Percentiles rank a stretch among this genome's conserved stretches.
Conservation (phyloP, 2,329 filamentous ascomycete species). For the Aureobasidium leucospermi region DNA sequence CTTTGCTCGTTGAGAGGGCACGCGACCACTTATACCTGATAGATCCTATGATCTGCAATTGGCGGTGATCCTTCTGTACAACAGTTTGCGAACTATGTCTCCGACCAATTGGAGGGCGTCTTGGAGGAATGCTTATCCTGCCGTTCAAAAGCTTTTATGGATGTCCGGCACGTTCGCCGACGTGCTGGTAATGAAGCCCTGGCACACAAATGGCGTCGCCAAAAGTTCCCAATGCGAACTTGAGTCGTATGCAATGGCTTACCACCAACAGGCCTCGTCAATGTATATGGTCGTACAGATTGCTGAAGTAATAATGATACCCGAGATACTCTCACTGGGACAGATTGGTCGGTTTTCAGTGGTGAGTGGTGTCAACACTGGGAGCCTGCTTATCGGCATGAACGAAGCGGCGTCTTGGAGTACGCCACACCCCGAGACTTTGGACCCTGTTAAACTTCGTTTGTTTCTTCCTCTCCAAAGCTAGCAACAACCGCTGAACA, state of each 20-base stretch:
- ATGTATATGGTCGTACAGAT: too few relatives aligned
- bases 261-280: too few relatives aligned
- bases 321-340: too few relatives aligned
- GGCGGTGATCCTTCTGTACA: neutral
- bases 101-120: conserved; percentile 1
- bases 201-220: neutral
- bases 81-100: neutral
- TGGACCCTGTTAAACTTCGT: neutral
- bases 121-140: conserved; percentile 2
- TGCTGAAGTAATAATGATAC: too few relatives aligned
- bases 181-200: neutral
- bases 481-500: too few relatives aligned
- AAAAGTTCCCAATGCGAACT: too few relatives aligned
- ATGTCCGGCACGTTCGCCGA: neutral
- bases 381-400: neutral
- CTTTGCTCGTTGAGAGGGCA: neutral
- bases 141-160: neutral
- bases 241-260: too few relatives aligned
- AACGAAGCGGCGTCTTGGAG: neutral
- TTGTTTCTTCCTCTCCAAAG: neutral
- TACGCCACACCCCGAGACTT: neutral
- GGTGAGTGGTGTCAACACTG: neutral
- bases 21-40: conserved; percentile 2
- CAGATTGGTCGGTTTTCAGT: too few relatives aligned
- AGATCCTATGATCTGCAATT: conserved; percentile 7